These are phyloP conservation scores for Mycena olivaceomarginata DNA, from an alignment of 768 basidiomycete species.

Conservation along the genomic window DNA sequence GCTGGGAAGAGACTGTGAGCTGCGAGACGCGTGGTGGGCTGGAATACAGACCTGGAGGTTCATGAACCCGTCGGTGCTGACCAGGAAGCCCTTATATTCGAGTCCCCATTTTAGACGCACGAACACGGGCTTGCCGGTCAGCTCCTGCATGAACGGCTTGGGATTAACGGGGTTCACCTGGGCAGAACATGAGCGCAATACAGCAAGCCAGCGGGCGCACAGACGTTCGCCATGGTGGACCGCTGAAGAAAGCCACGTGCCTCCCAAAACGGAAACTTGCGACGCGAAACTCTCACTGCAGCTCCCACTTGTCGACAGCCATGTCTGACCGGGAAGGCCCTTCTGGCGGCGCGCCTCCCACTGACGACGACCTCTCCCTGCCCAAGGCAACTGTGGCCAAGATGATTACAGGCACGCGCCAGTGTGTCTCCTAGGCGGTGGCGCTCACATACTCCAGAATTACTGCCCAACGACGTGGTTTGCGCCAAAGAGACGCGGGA, in stretches of 20 bases:
- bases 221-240: conserved; percentile 78
- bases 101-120: conserved; percentile 99
- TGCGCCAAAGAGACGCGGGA: conserved; percentile 98
- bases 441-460: conserved; percentile 71
- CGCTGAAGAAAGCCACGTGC: conserved; percentile 49
- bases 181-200: conserved; percentile 21
- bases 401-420: conserved; percentile 89
- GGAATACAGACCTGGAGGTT: conserved; percentile 89
- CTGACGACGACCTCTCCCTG: conserved; percentile 95
- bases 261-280: conserved; percentile 44
- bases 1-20: conserved; percentile 65
- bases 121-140: conserved; percentile 97
- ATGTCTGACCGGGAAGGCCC: conserved; percentile 97
- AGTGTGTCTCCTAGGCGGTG: conserved; percentile 22
- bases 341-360: conserved; percentile 72
- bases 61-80: conserved; percentile 99
- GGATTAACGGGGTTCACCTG: conserved; percentile 97
- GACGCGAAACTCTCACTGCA: conserved; percentile 26
- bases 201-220: conserved; percentile 51
- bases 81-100: conserved; percentile 99
- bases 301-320: conserved; percentile 27
- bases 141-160: conserved; percentile 98
- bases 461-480: conserved; percentile 90
- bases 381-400: conserved; percentile 99
- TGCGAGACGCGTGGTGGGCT: neutral